Percentiles rank a stretch among this genome's conserved stretches.
phyloP scores from a whole-genome alignment of 2,329 filamentous ascomycete genomes.

The Trichoderma simmonsii region DNA sequence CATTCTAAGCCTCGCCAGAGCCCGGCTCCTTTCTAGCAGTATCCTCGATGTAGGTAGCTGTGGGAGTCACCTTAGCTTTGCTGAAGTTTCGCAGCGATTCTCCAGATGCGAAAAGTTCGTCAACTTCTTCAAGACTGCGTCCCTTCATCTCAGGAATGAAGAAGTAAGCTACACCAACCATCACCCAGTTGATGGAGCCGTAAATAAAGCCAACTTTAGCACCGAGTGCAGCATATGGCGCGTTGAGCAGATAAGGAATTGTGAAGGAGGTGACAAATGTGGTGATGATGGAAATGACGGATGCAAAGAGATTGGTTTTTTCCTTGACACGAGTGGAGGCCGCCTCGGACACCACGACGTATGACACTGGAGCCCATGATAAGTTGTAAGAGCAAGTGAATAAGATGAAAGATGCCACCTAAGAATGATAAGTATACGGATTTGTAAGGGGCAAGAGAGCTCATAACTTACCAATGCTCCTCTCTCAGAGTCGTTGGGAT shows the following conservation, averaged over 20 bases:
- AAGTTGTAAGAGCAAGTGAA: slow-evolving; percentile 27
- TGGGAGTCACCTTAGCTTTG: neutral
- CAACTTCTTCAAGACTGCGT: slow-evolving; percentile 25
- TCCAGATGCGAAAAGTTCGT: slow-evolving; percentile 24
- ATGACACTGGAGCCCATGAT: slow-evolving; percentile 31
- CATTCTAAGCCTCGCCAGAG: neutral
- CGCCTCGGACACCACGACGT: slow-evolving; percentile 28
- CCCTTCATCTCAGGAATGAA: slow-evolving; percentile 45
- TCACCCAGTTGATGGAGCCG: slow-evolving; percentile 35
- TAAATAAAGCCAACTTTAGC: slow-evolving; percentile 40
- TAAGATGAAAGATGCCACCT: slow-evolving; percentile 29
- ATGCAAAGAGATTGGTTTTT: slow-evolving; percentile 31
- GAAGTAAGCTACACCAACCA: slow-evolving; percentile 41
- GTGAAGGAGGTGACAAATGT: slow-evolving; percentile 36
- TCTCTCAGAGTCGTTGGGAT: slow-evolving; percentile 14
- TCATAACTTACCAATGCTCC: slow-evolving; percentile 3
- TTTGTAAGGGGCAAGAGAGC: neutral
- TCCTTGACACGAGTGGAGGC: slow-evolving; percentile 29
- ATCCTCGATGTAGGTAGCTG: slow-evolving; percentile 3
- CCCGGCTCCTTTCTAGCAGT: neutral
- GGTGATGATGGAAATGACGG: slow-evolving; percentile 29
- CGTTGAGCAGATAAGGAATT: slow-evolving; percentile 37
- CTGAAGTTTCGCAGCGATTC: slow-evolving; percentile 22
- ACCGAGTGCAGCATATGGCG: slow-evolving; percentile 34
- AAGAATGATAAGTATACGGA: neutral